Evolutionary conservation across 2,329 filamentous ascomycete genomes (phyloP), one percentile per base, ranked within the genome.

Genomic region (Coniochaeta pulveracea): DNA sequence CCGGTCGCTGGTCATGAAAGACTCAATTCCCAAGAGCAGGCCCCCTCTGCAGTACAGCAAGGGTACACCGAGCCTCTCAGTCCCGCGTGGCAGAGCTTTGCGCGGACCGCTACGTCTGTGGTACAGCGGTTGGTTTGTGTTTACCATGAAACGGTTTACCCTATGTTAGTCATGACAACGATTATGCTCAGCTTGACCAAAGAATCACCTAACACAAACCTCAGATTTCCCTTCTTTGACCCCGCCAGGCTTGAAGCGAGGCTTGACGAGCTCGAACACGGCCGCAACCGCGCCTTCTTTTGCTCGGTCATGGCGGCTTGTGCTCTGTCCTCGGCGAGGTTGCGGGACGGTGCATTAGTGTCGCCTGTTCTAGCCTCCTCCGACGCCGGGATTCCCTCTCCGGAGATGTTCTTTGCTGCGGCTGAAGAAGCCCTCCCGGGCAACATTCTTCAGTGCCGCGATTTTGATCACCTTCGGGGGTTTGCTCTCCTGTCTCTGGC

Each of bases 251-350:
- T 44, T 12, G 33, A 43, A 15, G 37, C 37, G 16, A 40, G 45
- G 14, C 40, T 47, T 19, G 38, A 39, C 24, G 19, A 14, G 31
- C 37, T 44, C 22, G 43, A 47, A 21, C 44, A 47, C 26, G 39
- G 36, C n/a, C 40, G 34, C 22, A 47, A 42, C 30, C 44, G 43
- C 11, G 37, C 38, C 32, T 47, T 47, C 37, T 47, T 47, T 34
- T 47, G 40, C 21, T 45, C 43, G 15, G 34, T 46, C 34, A 47
- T 47, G 45, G 44, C 45, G 14, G 45, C 42, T 19, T 42, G 41
- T 11, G 45, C 45, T 7, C 37, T 47, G 19, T 35, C 42, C 9
- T 38, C 40, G 5, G 44, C 44, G 3, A 42, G 45, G 4, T 36
- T 46, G 15, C 39, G 45, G 6, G 45, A 47, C 25, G 45, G 33